Evolutionary conservation across 345 rosid species (phyloP).

Genomic region (Moricandia moricandioides): DNA sequence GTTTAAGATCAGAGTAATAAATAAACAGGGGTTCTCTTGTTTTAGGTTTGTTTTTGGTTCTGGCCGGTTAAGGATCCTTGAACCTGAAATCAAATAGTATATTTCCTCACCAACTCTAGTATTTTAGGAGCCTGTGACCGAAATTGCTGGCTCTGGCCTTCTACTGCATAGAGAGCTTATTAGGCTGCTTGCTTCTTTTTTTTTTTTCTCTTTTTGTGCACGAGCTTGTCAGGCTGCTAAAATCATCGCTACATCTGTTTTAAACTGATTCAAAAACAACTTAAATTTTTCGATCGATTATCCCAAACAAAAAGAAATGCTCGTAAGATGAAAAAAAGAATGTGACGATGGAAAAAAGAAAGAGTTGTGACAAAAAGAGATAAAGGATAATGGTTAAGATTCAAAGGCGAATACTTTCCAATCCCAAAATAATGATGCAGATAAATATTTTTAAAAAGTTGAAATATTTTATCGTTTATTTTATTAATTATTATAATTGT

Average conservation of each 20-base stretch:
- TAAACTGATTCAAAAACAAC: background rate
- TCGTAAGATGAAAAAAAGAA: background rate
- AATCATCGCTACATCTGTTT: background rate
- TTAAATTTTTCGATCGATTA: background rate
- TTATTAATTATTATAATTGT: too few relatives aligned
- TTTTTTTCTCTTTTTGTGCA: too few relatives aligned
- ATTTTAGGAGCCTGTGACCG: too few relatives aligned
- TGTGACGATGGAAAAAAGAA: background rate
- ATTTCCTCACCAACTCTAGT: too few relatives aligned
- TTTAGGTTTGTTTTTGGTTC: background rate
- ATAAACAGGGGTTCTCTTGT: background rate
- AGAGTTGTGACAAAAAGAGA: background rate
- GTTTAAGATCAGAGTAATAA: background rate
- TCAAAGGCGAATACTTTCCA: too few relatives aligned
- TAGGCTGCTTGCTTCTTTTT: too few relatives aligned
- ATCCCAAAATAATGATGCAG: too few relatives aligned
- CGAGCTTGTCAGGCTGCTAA: background rate
- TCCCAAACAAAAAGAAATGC: background rate
- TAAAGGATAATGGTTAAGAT: too few relatives aligned
- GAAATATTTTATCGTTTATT: too few relatives aligned
- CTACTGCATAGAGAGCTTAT: too few relatives aligned
- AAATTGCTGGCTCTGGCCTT: too few relatives aligned
- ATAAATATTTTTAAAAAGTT: too few relatives aligned
- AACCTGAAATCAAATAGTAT: background rate
- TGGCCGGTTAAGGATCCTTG: background rate